phyloP scores from a whole-genome alignment of 495 filamentous ascomycete genomes.

The Echria macrotheca region DNA sequence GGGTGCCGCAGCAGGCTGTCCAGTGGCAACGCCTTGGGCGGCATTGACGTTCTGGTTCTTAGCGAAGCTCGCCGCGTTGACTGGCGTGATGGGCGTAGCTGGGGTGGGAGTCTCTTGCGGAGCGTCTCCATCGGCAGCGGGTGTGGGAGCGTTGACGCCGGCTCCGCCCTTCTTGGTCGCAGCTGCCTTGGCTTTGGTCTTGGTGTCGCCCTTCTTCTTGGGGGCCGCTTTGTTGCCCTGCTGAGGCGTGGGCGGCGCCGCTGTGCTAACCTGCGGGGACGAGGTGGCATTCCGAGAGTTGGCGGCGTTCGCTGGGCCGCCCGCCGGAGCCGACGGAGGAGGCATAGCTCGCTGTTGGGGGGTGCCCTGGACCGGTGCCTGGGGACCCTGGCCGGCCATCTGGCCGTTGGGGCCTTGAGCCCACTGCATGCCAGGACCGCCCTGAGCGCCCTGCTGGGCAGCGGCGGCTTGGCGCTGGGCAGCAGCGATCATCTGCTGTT shows the following conservation, averaged over 20 bases:
- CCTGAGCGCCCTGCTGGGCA: conserved; percentile 31
- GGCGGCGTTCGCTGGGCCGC: conserved; percentile 38
- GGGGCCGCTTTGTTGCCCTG: conserved; percentile 71
- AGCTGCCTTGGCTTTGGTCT: conserved; percentile 62
- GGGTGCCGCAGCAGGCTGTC: conserved; percentile 38
- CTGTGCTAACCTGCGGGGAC: conserved; percentile 68
- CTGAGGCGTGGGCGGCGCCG: conserved; percentile 83
- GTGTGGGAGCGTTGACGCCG: conserved; percentile 58
- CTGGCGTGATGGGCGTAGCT: conserved; percentile 81
- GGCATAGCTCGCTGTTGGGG: conserved; percentile 81
- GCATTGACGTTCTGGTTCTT: conserved; percentile 48
- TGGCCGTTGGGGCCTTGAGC: conserved; percentile 60
- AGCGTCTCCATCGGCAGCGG: conserved; percentile 66
- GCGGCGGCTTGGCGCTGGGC: conserved; percentile 30
- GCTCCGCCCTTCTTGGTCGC: conserved; percentile 65
- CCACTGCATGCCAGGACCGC: conserved; percentile 44
- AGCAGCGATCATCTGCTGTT: conserved; percentile 30
- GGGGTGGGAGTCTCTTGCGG: conserved; percentile 73
- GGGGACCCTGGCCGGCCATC: conserved; percentile 56
- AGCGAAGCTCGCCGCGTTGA: conserved; percentile 60
- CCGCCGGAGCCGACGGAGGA: conserved; percentile 70
- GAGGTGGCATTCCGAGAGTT: conserved; percentile 62
- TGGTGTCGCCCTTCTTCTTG: conserved; percentile 78
- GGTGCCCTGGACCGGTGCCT: conserved; percentile 60
- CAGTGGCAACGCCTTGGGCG: conserved; percentile 40